Evolutionary conservation across 1,284 basidiomycete genomes (phyloP).

Genomic region (Flammula alnicola): DNA sequence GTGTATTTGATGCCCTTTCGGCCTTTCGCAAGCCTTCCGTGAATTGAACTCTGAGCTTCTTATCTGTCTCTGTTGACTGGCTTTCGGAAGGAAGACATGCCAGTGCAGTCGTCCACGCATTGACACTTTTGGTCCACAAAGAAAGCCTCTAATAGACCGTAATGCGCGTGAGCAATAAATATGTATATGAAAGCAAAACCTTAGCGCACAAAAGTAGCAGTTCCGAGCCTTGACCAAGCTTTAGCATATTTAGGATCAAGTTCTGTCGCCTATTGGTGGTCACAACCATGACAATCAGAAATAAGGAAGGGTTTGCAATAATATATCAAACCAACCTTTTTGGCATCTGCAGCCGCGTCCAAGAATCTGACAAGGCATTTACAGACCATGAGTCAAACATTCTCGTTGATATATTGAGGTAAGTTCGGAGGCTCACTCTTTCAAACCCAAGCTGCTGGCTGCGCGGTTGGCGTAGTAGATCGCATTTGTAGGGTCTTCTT

Average conservation of each 20-base stretch:
- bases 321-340: too few relatives aligned
- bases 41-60: slow-evolving; percentile 34
- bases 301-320: slow-evolving; percentile 5
- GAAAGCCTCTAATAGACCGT: slow-evolving; percentile 23
- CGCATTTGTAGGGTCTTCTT: slow-evolving; percentile 35
- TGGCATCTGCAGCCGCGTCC: slow-evolving; percentile 32
- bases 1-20: slow-evolving; percentile 20
- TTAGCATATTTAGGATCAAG: slow-evolving; percentile 38
- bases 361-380: slow-evolving; percentile 27
- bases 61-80: slow-evolving; percentile 29
- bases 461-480: slow-evolving; percentile 40
- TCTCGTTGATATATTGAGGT: neutral
- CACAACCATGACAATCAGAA: neutral
- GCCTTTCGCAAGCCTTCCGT: slow-evolving; percentile 33
- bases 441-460: slow-evolving; percentile 32
- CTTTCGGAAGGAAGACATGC: slow-evolving; percentile 28
- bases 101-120: slow-evolving; percentile 35
- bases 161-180: neutral
- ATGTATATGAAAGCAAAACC: slow-evolving; percentile 21
- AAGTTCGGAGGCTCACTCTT: slow-evolving; percentile 27
- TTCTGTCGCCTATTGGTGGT: slow-evolving; percentile 32
- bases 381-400: neutral
- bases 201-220: slow-evolving; percentile 29
- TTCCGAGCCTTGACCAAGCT: slow-evolving; percentile 38
- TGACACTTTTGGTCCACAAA: slow-evolving; percentile 26